These are phyloP conservation scores for Cladophialophora immunda DNA, from an alignment of 2,329 filamentous ascomycete species.

Conservation along the genomic window DNA sequence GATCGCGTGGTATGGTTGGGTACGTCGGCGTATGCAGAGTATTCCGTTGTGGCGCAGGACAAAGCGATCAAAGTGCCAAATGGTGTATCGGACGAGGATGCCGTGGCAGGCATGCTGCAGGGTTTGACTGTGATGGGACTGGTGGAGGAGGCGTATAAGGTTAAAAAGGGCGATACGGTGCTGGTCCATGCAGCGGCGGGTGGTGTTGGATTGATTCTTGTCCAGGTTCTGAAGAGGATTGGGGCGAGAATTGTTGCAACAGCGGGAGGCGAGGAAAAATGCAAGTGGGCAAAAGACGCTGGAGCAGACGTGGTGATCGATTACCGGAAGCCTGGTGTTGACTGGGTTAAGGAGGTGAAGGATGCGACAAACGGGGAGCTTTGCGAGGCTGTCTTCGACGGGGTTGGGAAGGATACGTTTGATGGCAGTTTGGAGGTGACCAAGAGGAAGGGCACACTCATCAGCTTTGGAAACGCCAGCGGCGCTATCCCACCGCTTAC, in stretches of 20 bases:
- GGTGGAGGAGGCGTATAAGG: conserved; percentile 74
- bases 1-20: conserved; percentile 76
- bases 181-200: conserved; percentile 87
- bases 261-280: conserved; percentile 76
- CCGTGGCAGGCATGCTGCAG: conserved; percentile 77
- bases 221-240: conserved; percentile 73
- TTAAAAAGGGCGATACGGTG: conserved; percentile 80
- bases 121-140: conserved; percentile 84
- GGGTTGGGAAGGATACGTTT: conserved; percentile 84
- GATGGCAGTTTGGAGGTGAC: conserved; percentile 77
- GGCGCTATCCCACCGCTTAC: conserved; percentile 46
- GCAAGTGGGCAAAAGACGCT: conserved; percentile 70
- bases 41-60: conserved; percentile 62
- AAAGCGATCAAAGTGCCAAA: conserved; percentile 71
- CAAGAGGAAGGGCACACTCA: conserved; percentile 80
- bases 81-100: conserved; percentile 67
- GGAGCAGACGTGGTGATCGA: conserved; percentile 2
- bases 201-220: conserved; percentile 76
- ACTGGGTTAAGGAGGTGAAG: too few species aligned
- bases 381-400: conserved; percentile 67
- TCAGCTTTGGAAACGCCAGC: conserved; percentile 82
- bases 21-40: conserved; percentile 65
- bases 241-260: conserved; percentile 84
- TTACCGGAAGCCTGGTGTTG: conserved; percentile 42
- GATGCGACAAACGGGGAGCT: too few species aligned